Evolutionary conservation across 1,139 yeast genomes (phyloP).

Genomic region (Blastobotrys buckinghamii): DNA sequence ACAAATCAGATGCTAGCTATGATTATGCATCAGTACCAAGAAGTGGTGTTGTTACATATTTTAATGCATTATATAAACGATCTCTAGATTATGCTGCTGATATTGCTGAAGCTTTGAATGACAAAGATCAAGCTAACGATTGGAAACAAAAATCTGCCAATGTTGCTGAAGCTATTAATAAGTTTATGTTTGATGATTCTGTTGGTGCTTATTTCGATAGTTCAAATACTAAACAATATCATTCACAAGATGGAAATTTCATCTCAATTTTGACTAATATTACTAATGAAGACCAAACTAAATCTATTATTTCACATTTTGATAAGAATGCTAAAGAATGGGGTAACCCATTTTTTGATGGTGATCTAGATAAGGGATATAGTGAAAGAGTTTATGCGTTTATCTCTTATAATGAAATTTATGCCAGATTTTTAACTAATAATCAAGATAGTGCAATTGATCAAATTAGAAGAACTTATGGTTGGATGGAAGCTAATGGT

Average conservation of each 20-base stretch:
- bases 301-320: not conserved
- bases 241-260: slow-evolving; percentile 1
- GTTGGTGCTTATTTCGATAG: slow-evolving; percentile 1
- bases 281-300: not conserved
- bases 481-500: not conserved
- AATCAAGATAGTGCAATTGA: not conserved
- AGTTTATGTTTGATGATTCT: not conserved
- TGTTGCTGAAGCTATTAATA: not conserved
- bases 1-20: not conserved
- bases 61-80: not conserved
- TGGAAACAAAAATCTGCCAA: not conserved
- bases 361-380: not conserved
- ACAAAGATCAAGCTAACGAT: not conserved
- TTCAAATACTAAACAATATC: not conserved
- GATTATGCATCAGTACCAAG: slow-evolving; percentile 2
- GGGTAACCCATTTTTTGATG: slow-evolving; percentile 1
- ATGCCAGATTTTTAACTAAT: not conserved
- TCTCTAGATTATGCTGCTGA: not conserved
- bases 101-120: not conserved
- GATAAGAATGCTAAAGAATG: too few relatives aligned
- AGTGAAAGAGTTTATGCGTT: slow-evolving; percentile 1
- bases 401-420: not conserved
- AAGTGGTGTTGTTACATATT: not conserved
- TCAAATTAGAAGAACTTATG: not conserved
- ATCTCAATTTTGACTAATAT: not conserved